phyloP scores from a whole-genome alignment of 768 basidiomycete species.

The Lepiota brunneoincarnata region DNA sequence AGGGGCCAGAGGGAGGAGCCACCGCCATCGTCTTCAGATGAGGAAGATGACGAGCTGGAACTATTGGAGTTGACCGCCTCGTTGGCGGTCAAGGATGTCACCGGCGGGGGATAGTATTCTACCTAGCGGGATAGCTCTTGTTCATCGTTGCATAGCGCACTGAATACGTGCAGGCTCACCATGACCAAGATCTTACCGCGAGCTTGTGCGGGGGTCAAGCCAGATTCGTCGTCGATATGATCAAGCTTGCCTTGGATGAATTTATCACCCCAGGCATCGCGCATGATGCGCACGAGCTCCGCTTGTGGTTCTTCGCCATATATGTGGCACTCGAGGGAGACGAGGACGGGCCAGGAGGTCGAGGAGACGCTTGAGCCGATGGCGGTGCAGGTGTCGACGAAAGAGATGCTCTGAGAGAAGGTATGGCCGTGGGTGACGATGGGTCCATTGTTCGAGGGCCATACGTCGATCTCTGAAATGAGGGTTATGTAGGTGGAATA shows the following conservation, averaged over 20 bases:
- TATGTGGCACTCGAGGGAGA: conserved; percentile 65
- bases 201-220: conserved; percentile 38
- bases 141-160: background rate
- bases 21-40: conserved; percentile 1
- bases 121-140: conserved; percentile 32
- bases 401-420: conserved; percentile 48
- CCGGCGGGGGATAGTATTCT: conserved; percentile 46
- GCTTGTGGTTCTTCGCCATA: conserved; percentile 40
- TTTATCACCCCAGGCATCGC: conserved; percentile 48
- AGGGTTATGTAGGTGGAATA: background rate
- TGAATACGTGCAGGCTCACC: conserved; percentile 30
- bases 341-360: conserved; percentile 53
- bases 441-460: conserved; percentile 51
- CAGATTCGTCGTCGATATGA: conserved; percentile 27
- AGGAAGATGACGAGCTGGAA: conserved; percentile 16
- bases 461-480: conserved; percentile 57
- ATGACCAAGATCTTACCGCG: conserved; percentile 57
- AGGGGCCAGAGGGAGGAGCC: conserved; percentile 9
- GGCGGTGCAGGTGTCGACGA: conserved; percentile 49
- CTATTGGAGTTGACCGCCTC: conserved; percentile 19
- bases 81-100: conserved; percentile 17
- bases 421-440: conserved; percentile 65
- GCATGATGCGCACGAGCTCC: conserved; percentile 52
- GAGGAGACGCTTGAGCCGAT: conserved; percentile 42
- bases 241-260: conserved; percentile 41